phyloP scores from a whole-genome alignment of 768 basidiomycete genomes.

The Lactifluus subvellereus region DNA sequence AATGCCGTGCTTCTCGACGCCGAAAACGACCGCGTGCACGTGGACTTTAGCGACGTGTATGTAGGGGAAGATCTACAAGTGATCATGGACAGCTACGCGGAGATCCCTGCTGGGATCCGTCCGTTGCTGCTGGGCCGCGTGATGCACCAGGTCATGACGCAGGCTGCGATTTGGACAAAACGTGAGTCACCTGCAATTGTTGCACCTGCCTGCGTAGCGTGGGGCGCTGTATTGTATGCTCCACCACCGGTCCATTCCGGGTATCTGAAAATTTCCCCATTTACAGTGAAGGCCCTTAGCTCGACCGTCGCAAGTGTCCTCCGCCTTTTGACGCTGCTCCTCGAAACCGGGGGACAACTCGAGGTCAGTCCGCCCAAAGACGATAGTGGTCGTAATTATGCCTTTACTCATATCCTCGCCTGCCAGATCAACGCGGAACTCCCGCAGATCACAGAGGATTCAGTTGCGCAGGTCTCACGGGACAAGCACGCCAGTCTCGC shows the following conservation, averaged over 20 bases:
- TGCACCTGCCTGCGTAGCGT: not conserved
- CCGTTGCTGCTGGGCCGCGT: constrained; percentile 11
- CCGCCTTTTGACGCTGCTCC: constrained; percentile 9
- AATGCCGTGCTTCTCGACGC: constrained; percentile 11
- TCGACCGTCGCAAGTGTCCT: constrained; percentile 3
- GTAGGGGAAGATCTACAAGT: constrained; percentile 5
- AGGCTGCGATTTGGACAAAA: constrained; percentile 21
- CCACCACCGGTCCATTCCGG: not conserved
- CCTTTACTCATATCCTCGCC: not conserved
- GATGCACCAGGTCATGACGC: constrained; percentile 11
- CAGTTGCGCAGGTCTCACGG: constrained; percentile 14
- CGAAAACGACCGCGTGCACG: constrained; percentile 4
- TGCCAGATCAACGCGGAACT: constrained; percentile 8
- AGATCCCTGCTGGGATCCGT: constrained; percentile 19
- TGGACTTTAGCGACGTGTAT: constrained; percentile 16
- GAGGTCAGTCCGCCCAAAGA: constrained; percentile 7
- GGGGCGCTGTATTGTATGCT: not conserved
- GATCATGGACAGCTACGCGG: constrained; percentile 14
- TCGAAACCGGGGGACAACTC: constrained; percentile 5
- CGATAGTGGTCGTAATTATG: too few relatives aligned
- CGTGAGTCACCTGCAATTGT: not conserved
- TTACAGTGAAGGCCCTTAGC: constrained; percentile 20
- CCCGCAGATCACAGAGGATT: constrained; percentile 10
- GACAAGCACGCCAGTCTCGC: constrained; percentile 13
- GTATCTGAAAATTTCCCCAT: not conserved